Evolutionary conservation across 148 eudicot genomes (phyloP).

Genomic region (Arbutus unedo): DNA sequence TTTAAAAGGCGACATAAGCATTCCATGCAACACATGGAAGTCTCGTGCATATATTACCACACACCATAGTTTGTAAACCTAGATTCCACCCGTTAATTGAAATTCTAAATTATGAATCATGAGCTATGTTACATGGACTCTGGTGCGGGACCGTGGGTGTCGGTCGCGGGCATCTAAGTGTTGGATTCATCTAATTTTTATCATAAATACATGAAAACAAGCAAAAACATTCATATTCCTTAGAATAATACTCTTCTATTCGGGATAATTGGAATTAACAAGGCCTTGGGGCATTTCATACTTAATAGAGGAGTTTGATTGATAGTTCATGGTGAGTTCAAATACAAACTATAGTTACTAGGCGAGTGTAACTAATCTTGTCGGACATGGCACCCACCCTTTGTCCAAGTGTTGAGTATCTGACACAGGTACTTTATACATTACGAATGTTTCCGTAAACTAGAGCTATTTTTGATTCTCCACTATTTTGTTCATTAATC

Average conservation of each 20-base stretch:
- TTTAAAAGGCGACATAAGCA: background rate
- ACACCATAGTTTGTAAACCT: background rate
- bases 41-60: background rate
- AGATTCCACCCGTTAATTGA: background rate
- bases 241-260: background rate
- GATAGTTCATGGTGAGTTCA: background rate
- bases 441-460: background rate
- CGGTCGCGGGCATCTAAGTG: background rate
- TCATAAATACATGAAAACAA: background rate
- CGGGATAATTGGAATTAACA: background rate
- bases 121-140: background rate
- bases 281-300: background rate
- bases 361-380: background rate
- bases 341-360: background rate
- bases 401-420: background rate
- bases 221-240: background rate
- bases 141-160: background rate
- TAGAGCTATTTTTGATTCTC: no score
- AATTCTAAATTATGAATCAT: background rate
- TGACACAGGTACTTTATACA: background rate
- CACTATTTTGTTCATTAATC: no score
- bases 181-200: background rate
- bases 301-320: background rate
- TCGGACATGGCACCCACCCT: background rate
- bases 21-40: background rate